phyloP scores from a whole-genome alignment of 345 rosid species.

The Toxicodendron radicans region DNA sequence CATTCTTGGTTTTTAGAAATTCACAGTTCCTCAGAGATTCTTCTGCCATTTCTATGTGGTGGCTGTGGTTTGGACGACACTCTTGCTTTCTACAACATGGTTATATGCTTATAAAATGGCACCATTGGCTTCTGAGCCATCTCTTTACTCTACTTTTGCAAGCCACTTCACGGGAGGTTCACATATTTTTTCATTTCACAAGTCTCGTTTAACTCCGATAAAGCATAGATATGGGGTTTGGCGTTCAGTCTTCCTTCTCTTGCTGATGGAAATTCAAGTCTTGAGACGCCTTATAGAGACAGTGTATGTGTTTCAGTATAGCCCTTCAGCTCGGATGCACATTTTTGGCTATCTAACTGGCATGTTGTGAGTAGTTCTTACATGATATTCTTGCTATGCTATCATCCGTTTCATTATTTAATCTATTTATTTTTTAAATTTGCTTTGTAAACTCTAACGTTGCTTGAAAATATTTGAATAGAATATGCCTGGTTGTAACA shows the following conservation, averaged over 20 bases:
- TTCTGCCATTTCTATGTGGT: conserved; percentile 67
- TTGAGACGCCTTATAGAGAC: conserved; percentile 67
- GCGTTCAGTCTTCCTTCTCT: conserved; percentile 59
- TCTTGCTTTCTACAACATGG: conserved; percentile 61
- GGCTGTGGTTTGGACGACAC: conserved; percentile 65
- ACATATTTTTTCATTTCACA: conserved; percentile 42
- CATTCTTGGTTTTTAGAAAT: conserved; percentile 44
- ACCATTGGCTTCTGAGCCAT: conserved; percentile 38
- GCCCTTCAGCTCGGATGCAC: conserved; percentile 67
- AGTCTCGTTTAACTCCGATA: conserved; percentile 33
- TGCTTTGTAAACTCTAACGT: background rate
- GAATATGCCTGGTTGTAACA: background rate
- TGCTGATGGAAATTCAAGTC: conserved; percentile 71
- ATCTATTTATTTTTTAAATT: background rate
- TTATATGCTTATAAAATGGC: conserved; percentile 48
- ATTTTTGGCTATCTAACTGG: conserved; percentile 61
- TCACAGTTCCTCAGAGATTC: conserved; percentile 67
- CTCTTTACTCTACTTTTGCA: conserved; percentile 37
- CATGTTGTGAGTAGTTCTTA: conserved; percentile 48
- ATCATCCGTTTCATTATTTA: background rate
- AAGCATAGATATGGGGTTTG: conserved; percentile 46
- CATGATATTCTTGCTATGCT: background rate
- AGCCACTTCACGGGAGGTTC: conserved; percentile 56
- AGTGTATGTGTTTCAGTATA: conserved; percentile 52
- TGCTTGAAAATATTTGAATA: background rate